Percentiles rank a stretch among this genome's conserved stretches.
phyloP scores from a whole-genome alignment of 1,284 basidiomycete species.

The Heliocybe sulcata region DNA sequence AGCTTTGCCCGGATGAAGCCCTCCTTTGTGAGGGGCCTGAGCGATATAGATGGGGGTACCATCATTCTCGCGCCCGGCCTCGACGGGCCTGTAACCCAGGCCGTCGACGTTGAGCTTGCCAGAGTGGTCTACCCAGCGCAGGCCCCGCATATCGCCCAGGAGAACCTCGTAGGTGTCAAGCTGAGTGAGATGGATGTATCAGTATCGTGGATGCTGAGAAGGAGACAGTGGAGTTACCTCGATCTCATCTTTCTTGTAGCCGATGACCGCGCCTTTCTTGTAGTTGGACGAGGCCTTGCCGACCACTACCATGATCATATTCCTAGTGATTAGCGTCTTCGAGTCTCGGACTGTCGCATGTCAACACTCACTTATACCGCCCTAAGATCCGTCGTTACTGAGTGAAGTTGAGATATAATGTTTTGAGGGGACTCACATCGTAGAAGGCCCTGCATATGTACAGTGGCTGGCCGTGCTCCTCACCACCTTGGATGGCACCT shows the following conservation, averaged over 20 bases:
- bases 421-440: conserved; percentile 34
- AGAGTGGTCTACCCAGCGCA: conserved; percentile 49
- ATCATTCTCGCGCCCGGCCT: conserved; percentile 58
- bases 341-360: background rate
- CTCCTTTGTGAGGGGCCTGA: conserved; percentile 43
- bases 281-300: conserved; percentile 57
- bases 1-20: conserved; percentile 57
- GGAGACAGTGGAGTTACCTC: conserved; percentile 31
- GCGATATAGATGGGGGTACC: conserved; percentile 57
- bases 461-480: conserved; percentile 42
- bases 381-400: conserved; percentile 24
- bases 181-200: conserved; percentile 1
- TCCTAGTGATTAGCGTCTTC: no score
- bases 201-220: background rate
- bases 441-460: conserved; percentile 55
- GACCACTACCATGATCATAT: conserved; percentile 33
- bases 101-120: conserved; percentile 36
- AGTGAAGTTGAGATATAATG: background rate
- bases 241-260: conserved; percentile 49
- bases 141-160: conserved; percentile 48
- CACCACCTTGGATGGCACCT: conserved; percentile 49
- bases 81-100: conserved; percentile 47
- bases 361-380: conserved; percentile 46
- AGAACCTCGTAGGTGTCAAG: conserved; percentile 48
- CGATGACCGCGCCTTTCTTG: conserved; percentile 54